Percentiles rank a stretch among this genome's conserved stretches.
phyloP scores from a whole-genome alignment of 2,329 filamentous ascomycete species.

The Ophiobolus disseminans region DNA sequence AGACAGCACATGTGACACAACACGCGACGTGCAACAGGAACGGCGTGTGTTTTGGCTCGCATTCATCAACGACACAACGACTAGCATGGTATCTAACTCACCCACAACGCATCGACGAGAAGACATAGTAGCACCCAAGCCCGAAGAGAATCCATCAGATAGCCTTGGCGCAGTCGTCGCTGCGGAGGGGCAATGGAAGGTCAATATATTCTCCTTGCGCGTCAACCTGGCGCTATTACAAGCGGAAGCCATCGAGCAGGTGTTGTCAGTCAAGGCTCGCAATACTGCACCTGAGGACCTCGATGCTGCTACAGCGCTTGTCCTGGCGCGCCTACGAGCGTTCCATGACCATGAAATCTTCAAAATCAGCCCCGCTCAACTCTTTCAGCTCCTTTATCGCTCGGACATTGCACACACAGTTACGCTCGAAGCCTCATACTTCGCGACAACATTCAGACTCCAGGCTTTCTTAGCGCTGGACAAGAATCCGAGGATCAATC shows the following conservation, averaged over 20 bases:
- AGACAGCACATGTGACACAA: background rate
- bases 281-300: constrained; percentile 9
- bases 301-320: constrained; percentile 1
- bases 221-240: constrained; percentile 29
- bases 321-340: constrained; percentile 17
- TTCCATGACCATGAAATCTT: constrained; percentile 33
- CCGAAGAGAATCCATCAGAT: constrained; percentile 20
- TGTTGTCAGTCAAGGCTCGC: constrained; percentile 17
- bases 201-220: constrained; percentile 29
- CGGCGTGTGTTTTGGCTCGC: constrained; percentile 34
- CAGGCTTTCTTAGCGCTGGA: constrained; percentile 23
- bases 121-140: constrained; percentile 18
- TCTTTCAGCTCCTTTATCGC: constrained; percentile 33
- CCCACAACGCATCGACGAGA: constrained; percentile 27
- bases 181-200: constrained; percentile 29
- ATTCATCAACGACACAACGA: constrained; percentile 26
- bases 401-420: constrained; percentile 33
- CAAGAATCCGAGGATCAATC: constrained; percentile 22
- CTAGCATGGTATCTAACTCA: constrained; percentile 23
- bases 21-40: constrained; percentile 25
- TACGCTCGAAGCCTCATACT: constrained; percentile 31
- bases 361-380: constrained; percentile 16
- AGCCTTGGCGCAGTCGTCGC: constrained; percentile 24
- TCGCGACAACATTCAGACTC: constrained; percentile 31
- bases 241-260: constrained; percentile 31